Evolutionary conservation across 257 asterid genomes (phyloP), one percentile per base, ranked within the genome.

Genomic region (Galeopsis tetrahit): DNA sequence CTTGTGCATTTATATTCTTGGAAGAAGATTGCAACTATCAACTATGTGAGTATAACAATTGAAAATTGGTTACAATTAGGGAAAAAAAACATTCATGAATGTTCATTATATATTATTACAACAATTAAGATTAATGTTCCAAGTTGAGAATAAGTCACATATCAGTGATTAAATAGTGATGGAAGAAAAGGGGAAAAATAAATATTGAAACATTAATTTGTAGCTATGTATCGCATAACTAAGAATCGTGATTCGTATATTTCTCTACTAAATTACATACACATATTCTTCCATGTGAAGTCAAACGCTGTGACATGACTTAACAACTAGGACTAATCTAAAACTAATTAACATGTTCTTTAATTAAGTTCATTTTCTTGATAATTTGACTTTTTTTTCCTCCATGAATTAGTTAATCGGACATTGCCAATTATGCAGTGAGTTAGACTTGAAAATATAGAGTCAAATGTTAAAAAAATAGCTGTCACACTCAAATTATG

Each of bases 391-490:
- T 4, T 36, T 66, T 36, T 63, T 58, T 32, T 32, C 31, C 10
- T 42, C 5, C 4, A 39, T 40, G 74, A 70, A 39, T 64, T 65
- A 46, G 39, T 66, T 58, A 15, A 66, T 40, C 38, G 32, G 51
- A 7, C 66, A 34, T 13, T 21, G 32, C 57, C 60, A 31, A 7
- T 8, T 5, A 32, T n/a, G 66, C 35, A 6, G 21, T 21, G 38
- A 43, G 49, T 52, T 17, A 4, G 53, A 57, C 63, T 32, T 39
- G n/a, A 39, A 48, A 21, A 52, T 13, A n/a, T 62, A n/a, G 43
- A 74, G 79, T 69, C 55, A 31, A 69, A 33, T 51, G 15, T 61
- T 38, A 4, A 31, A 69, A 49, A 52, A 42, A 14, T 63, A 49
- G 17, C 17, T 33, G 43, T 43, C 68, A 17, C 74, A 42, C 32